Conservation (phyloP, 108 stramenopile species). For the Nannochloropsis salina region DNA sequence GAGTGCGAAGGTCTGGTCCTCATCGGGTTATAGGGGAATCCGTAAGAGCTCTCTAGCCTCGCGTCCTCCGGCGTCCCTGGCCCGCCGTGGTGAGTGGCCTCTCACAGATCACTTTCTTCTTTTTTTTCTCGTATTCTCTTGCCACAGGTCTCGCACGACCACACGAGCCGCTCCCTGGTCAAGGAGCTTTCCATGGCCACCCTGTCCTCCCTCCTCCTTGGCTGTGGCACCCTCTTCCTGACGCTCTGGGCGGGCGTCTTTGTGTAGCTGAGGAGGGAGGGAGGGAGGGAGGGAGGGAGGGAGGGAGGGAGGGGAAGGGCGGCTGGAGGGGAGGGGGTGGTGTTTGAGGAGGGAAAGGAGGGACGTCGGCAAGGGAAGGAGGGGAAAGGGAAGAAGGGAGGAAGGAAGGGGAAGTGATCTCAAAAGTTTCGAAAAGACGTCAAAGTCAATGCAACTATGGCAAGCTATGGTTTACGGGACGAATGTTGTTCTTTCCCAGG, state of each 20-base stretch:
- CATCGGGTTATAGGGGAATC: too few relatives aligned
- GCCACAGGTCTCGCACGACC: slow-evolving; percentile 6
- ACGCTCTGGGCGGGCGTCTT: neutral
- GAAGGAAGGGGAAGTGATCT: too few relatives aligned
- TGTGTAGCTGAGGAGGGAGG: neutral
- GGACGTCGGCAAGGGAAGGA: neutral
- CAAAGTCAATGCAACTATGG: too few relatives aligned
- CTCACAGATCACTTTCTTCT: neutral
- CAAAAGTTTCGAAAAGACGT: too few relatives aligned
- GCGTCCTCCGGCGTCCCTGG: too few relatives aligned
- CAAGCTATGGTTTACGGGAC: too few relatives aligned
- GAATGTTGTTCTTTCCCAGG: too few relatives aligned
- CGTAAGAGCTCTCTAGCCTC: too few relatives aligned
- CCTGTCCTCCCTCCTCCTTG: neutral
- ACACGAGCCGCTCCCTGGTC: neutral
- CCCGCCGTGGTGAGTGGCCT: neutral
- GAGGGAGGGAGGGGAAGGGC: neutral
- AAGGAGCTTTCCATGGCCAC: neutral
- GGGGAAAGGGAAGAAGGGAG: neutral
- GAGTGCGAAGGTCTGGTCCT: too few relatives aligned
- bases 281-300: neutral
- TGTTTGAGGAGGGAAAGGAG: slow-evolving; percentile 9
- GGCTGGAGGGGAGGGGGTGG: neutral
- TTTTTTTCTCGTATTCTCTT: too few relatives aligned
- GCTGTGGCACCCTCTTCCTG: neutral